These are phyloP conservation scores for Thelonectria blattea DNA, from an alignment of 2,329 filamentous ascomycete genomes.

Conservation along the genomic window DNA sequence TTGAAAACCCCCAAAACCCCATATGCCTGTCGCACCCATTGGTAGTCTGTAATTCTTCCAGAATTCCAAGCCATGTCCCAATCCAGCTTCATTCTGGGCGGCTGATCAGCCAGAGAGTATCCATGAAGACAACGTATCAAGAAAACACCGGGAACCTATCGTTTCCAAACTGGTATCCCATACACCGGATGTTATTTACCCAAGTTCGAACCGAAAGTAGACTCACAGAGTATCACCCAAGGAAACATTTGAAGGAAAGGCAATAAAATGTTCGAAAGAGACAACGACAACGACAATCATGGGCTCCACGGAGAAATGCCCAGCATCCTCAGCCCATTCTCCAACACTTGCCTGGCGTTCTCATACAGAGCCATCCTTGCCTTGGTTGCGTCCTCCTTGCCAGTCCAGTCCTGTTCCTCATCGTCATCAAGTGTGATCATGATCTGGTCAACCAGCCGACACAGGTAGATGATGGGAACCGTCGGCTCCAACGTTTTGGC, in stretches of 20 bases:
- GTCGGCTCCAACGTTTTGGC: slow-evolving; percentile 71
- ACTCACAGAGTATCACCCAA: background rate
- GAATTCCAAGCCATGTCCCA: background rate
- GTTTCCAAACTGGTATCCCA: background rate
- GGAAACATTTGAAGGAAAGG: background rate
- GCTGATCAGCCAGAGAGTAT: background rate
- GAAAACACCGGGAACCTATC: background rate
- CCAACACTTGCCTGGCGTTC: slow-evolving; percentile 37
- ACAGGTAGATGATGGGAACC: slow-evolving; percentile 68
- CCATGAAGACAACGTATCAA: background rate
- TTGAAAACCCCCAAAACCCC: background rate
- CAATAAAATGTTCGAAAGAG: background rate
- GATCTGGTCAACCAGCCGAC: slow-evolving; percentile 25
- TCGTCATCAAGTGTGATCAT: slow-evolving; percentile 58
- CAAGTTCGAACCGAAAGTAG: background rate
- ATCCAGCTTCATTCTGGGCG: slow-evolving; percentile 1
- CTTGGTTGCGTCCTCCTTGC: slow-evolving; percentile 58
- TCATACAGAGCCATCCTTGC: slow-evolving; percentile 65
- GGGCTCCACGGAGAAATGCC: slow-evolving; percentile 35
- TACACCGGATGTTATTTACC: background rate
- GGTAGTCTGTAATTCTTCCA: slow-evolving; percentile 4
- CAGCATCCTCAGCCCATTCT: slow-evolving; percentile 47
- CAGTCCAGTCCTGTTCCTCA: slow-evolving; percentile 40
- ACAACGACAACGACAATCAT: background rate
- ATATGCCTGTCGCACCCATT: background rate